Evolutionary conservation across 495 filamentous ascomycete species (phyloP).

Genomic region (Podospora anserina): DNA sequence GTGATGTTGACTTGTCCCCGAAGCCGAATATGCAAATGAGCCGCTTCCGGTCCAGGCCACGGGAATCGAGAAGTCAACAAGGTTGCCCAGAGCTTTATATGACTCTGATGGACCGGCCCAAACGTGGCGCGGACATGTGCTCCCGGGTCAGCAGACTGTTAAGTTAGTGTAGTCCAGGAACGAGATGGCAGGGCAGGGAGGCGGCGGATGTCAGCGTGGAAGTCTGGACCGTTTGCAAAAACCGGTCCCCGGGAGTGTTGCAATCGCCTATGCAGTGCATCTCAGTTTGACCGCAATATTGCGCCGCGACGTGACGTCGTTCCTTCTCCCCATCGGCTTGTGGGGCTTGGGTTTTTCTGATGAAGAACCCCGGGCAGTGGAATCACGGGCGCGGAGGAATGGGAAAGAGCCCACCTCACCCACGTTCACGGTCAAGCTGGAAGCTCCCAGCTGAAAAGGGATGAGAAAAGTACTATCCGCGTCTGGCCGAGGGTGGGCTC

Average conservation of each 20-base stretch:
- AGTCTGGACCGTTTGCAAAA: conserved; percentile 13
- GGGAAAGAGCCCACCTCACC: neutral
- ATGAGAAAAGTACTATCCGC: neutral
- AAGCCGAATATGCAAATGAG: conserved; percentile 24
- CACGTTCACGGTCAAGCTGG: neutral
- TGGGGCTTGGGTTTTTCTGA: conserved; percentile 4
- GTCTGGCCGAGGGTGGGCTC: conserved; percentile 3
- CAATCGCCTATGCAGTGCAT: conserved; percentile 31
- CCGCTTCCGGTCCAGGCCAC: conserved; percentile 24
- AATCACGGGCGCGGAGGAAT: neutral
- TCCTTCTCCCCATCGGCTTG: conserved; percentile 4
- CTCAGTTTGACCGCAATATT: conserved; percentile 22
- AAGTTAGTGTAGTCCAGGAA: neutral
- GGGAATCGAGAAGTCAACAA: conserved; percentile 11
- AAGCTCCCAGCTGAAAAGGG: conserved; percentile 1
- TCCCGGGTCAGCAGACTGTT: conserved; percentile 18
- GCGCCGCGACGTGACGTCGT: conserved; percentile 14
- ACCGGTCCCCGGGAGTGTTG: conserved; percentile 22
- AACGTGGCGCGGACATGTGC: conserved; percentile 16
- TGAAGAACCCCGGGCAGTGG: conserved; percentile 18
- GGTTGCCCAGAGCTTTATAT: conserved; percentile 22
- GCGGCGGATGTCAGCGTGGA: conserved; percentile 16
- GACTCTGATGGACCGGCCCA: conserved; percentile 12
- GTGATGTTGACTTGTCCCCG: conserved; percentile 12
- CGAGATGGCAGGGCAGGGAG: conserved; percentile 1